Evolutionary conservation across 2,329 filamentous ascomycete genomes (phyloP).

Genomic region (Stachybotrys chartarum): DNA sequence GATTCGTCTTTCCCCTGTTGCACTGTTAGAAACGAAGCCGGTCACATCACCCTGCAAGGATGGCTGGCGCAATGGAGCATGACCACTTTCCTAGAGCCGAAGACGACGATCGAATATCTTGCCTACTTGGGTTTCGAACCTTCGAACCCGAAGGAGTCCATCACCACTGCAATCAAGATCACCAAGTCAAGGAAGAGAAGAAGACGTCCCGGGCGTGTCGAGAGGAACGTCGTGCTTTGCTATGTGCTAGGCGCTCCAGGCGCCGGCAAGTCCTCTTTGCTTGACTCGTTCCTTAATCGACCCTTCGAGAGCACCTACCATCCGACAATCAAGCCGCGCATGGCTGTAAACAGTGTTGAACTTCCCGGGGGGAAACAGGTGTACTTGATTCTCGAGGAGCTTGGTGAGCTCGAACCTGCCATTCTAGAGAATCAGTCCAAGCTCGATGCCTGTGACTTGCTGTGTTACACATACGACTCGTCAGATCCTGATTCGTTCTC

Average conservation of each 20-base stretch:
- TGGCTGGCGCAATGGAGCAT: conserved; percentile 99
- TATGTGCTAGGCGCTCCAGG: conserved; percentile 82
- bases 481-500: conserved; percentile 94
- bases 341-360: conserved; percentile 93
- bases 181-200: conserved; percentile 87
- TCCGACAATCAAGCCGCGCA: conserved; percentile 90
- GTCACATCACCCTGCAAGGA: conserved; percentile 90
- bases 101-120: conserved; percentile 90
- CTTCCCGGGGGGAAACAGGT: conserved; percentile 93
- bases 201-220: conserved; percentile 73
- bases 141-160: conserved; percentile 64
- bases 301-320: conserved; percentile 79
- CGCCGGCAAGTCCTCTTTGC: conserved; percentile 83
- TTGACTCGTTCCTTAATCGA: conserved; percentile 85
- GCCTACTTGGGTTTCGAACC: conserved; percentile 94
- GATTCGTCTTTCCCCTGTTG: conserved; percentile 88
- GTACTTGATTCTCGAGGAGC: conserved; percentile 90
- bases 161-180: conserved; percentile 79
- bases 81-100: conserved; percentile 95
- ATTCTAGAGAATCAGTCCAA: conserved; percentile 88
- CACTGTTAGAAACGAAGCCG: conserved; percentile 90
- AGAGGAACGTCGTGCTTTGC: conserved; percentile 89
- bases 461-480: conserved; percentile 95
- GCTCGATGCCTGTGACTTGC: conserved; percentile 84
- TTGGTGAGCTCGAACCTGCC: conserved; percentile 90